A percentile compares a stretch with the other conserved stretches of the same genome.
Evolutionary conservation across 768 basidiomycete species (phyloP).

Genomic region (Rhizopogon vesiculosus): DNA sequence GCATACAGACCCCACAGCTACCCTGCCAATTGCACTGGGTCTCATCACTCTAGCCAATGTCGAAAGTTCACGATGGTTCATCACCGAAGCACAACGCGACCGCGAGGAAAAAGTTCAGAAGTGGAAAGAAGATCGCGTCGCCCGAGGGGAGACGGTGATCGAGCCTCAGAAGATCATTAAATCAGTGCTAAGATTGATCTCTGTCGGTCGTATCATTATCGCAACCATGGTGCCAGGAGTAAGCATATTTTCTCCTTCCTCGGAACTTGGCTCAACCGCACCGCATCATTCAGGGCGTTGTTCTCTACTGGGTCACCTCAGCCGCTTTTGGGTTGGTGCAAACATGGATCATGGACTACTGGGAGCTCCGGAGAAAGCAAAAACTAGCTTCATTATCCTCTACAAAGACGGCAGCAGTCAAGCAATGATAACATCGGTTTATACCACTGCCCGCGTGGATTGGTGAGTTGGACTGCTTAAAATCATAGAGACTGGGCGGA

Average conservation of each 20-base stretch:
- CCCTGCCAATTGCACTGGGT: conserved; percentile 67
- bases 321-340: conserved; percentile 70
- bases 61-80: conserved; percentile 72
- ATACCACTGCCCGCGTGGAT: conserved; percentile 4
- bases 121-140: conserved; percentile 38
- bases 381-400: conserved; percentile 6
- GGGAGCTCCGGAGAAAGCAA: conserved; percentile 40
- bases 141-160: conserved; percentile 39
- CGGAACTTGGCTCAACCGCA: not conserved
- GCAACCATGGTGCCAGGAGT: conserved; percentile 73
- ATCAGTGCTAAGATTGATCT: conserved; percentile 47
- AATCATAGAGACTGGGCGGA: conserved; percentile 14
- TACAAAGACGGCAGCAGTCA: not conserved
- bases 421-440: not conserved
- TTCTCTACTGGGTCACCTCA: conserved; percentile 76
- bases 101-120: conserved; percentile 44
- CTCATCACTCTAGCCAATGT: conserved; percentile 75
- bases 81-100: conserved; percentile 52
- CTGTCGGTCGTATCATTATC: conserved; percentile 62
- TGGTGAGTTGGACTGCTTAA: not conserved
- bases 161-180: conserved; percentile 50
- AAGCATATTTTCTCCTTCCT: conserved; percentile 12
- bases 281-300: conserved; percentile 40
- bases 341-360: conserved; percentile 69
- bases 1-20: conserved; percentile 66